Percentiles rank a stretch among this genome's conserved stretches.
These are phyloP conservation scores for Collybiopsis confluens DNA, from an alignment of 768 basidiomycete species.

Conservation along the genomic window DNA sequence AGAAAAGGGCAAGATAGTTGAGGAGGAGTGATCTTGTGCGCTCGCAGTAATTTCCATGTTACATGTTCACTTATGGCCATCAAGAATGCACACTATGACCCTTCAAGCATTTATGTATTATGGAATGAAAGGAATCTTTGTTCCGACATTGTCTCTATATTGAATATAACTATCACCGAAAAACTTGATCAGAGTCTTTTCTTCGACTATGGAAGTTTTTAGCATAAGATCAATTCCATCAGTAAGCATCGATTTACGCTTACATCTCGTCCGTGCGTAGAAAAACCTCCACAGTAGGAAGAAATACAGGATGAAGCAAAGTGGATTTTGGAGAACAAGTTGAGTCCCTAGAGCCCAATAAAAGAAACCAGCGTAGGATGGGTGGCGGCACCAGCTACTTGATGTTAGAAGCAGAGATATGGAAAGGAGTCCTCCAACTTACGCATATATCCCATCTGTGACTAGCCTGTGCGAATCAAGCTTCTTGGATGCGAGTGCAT, in stretches of 20 bases:
- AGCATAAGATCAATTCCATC: too few relatives aligned
- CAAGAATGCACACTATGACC: background rate
- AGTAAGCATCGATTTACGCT: too few relatives aligned
- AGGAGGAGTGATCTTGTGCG: conserved; percentile 37
- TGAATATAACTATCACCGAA: conserved; percentile 84
- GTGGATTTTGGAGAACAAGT: conserved; percentile 80
- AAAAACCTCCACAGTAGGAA: conserved; percentile 86
- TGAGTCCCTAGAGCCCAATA: conserved; percentile 98
- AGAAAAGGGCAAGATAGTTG: conserved; percentile 62
- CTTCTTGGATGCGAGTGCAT: conserved; percentile 77
- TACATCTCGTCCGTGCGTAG: conserved; percentile 71
- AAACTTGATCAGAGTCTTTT: conserved; percentile 72
- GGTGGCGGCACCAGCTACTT: conserved; percentile 81
- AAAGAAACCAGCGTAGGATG: conserved; percentile 95
- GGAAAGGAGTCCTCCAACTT: conserved; percentile 23
- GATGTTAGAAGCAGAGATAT: background rate
- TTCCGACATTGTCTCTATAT: conserved; percentile 77
- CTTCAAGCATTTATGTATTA: conserved; percentile 25
- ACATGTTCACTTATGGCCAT: conserved; percentile 14
- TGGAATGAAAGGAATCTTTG: conserved; percentile 82
- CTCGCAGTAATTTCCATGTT: conserved; percentile 22
- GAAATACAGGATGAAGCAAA: conserved; percentile 64
- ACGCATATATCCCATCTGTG: conserved; percentile 88
- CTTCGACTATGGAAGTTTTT: conserved; percentile 59
- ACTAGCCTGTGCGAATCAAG: conserved; percentile 73